Base-by-base conservation (phyloP, 2,329 filamentous ascomycete genomes). In the Colletotrichum tanaceti region DNA sequence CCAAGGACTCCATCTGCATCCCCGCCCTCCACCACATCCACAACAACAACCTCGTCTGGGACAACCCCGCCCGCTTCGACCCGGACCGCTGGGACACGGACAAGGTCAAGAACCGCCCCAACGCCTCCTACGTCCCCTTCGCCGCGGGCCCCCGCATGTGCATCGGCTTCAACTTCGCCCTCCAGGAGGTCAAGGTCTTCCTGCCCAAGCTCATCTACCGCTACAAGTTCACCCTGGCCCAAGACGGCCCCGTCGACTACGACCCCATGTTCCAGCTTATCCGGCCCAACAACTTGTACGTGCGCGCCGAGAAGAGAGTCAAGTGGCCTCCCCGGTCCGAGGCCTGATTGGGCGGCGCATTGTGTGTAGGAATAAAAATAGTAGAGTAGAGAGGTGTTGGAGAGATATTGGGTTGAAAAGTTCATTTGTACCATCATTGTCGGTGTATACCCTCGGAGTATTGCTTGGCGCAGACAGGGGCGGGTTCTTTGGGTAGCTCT, bases 151-250 rank as follows among this genome's bases (percentile, higher is more conserved):
- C 80, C 0, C 79, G 89, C 1, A 84, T 83, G 78, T 90, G 89
- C 70, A 86, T 90, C 63, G 89, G 88, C 0, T 90, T 89, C 81
- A 90, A 89, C 76, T 89, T 90, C 75, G 88, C 87, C 0, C 77
- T 90, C 7, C 82, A 85, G 67, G 87, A 90, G 75, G 80, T 89
- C 67, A 89, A 89, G 78, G 80, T 89, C 4, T 84, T 88, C 72
- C 46, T 90, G 70, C 79, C 83, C 1, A 86, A 89, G 78, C 77
- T 90, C 44, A 76, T 90, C 2, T 90, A 84, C 65, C 80, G 88
- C 9, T 90, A 90, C 73, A 79, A 85, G 63, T 90, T 88, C 67
- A 76, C 70, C 11, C 75, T 81, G n/a, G 86, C 83, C n/a, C 80
- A 81, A 4, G 80, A 86, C 5, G 84, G 79, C 1, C 77, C 83